Percentiles rank a stretch among this genome's conserved stretches.
These are phyloP conservation scores for Penstemon davidsonii DNA, from an alignment of 257 asterid genomes.

Conservation along the genomic window DNA sequence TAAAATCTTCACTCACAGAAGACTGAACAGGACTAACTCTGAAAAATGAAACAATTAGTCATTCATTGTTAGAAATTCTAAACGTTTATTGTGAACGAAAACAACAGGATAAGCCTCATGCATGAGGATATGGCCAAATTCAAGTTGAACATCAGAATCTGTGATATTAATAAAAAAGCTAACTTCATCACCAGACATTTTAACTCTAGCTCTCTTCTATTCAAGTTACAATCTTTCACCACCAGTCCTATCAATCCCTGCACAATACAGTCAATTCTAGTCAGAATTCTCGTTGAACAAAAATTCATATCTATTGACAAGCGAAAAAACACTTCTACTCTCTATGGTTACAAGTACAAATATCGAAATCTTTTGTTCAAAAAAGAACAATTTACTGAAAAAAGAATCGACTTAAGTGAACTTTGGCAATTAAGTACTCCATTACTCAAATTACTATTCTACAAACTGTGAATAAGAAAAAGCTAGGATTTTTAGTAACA, in stretches of 20 bases:
- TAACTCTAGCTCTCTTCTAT: slow-evolving; percentile 7
- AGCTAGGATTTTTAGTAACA: not conserved
- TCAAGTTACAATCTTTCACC: slow-evolving; percentile 26
- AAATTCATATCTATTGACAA: too few species aligned
- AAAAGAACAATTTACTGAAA: not conserved
- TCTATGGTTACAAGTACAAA: too few species aligned
- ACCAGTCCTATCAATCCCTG: slow-evolving; percentile 32
- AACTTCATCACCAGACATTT: slow-evolving; percentile 30
- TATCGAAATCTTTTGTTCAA: too few species aligned
- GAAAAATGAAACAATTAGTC: slow-evolving; percentile 1
- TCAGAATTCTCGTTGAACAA: slow-evolving; percentile 18
- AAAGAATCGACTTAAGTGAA: not conserved
- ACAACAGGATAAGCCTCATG: slow-evolving; percentile 24
- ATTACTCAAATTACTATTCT: too few species aligned
- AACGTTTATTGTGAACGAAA: slow-evolving; percentile 21
- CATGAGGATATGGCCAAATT: slow-evolving; percentile 3
- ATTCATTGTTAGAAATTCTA: slow-evolving; percentile 19
- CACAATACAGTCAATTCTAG: slow-evolving; percentile 33
- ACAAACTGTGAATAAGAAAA: not conserved
- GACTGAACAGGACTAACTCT: slow-evolving; percentile 17
- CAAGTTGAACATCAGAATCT: slow-evolving; percentile 27
- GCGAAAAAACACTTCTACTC: too few species aligned
- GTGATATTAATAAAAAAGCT: slow-evolving; percentile 24
- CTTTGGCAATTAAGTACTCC: too few species aligned
- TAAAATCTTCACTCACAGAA: slow-evolving; percentile 18